Evolutionary conservation across 352 stramenopile genomes (phyloP), one percentile per base, ranked within the genome.

Genomic region (Pythium dissimile): DNA sequence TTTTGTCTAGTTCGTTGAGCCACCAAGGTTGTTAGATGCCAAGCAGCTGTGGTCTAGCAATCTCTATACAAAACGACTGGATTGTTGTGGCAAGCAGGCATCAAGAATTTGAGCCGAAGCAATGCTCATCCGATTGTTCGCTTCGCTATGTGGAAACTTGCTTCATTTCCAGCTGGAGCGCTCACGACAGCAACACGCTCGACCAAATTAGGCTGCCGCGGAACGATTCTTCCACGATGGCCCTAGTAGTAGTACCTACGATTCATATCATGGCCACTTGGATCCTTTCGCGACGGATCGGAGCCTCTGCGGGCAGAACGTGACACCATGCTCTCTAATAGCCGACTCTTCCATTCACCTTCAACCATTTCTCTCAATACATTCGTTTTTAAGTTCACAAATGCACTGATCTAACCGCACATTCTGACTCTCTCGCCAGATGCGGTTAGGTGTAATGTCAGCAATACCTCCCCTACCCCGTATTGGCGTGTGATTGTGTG

Each of bases 261-360:
- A n/a, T n/a, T n/a, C n/a, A n/a, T n/a, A n/a, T n/a, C n/a, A n/a
- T n/a, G n/a, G n/a, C n/a, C n/a, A n/a, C n/a, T n/a, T n/a, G n/a
- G n/a, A n/a, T n/a, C n/a, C n/a, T n/a, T n/a, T n/a, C n/a, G n/a
- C n/a, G n/a, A n/a, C n/a, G n/a, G n/a, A n/a, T n/a, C n/a, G n/a
- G n/a, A n/a, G n/a, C n/a, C n/a, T n/a, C n/a, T n/a, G n/a, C n/a
- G n/a, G n/a, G n/a, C n/a, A n/a, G n/a, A n/a, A n/a, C n/a, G n/a
- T n/a, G n/a, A n/a, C 44, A 51, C 44, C 20, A 26, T 26, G 3
- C 15, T 11, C 27, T 16, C 6, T 24, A 9, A 4, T 44, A 11
- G 23, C 43, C 30, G 47, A 54, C 47, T 54, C 47, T 45, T 32
- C 45, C 47, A 54, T 21, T 7, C 43, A 28, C 13, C n/a, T 34